These are phyloP conservation scores for Sechiopsis laciniata DNA, from an alignment of 306 rosid genomes.

Conservation along the genomic window DNA sequence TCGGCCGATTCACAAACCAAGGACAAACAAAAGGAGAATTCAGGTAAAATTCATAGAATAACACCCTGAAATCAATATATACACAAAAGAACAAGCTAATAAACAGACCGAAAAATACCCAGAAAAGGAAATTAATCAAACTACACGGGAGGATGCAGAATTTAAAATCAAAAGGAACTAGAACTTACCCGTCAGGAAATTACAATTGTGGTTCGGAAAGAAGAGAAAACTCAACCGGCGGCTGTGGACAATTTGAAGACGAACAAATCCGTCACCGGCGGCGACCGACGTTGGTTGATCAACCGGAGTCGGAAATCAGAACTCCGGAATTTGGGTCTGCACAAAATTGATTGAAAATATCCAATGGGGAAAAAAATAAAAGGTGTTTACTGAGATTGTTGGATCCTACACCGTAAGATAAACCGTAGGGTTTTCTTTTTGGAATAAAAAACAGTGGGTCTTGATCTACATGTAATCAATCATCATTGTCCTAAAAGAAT, in stretches of 20 bases:
- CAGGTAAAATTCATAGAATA: background rate
- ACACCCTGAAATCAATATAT: constrained; percentile 4
- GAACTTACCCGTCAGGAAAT: constrained; percentile 15
- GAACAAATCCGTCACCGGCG: background rate
- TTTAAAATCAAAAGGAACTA: background rate
- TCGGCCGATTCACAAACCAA: background rate
- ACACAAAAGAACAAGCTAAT: background rate
- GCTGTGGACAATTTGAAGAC: background rate
- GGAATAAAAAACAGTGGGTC: too few relatives aligned
- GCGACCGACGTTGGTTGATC: background rate
- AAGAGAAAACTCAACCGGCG: background rate
- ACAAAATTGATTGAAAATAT: background rate
- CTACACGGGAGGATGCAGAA: background rate
- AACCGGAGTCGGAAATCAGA: constrained; percentile 2
- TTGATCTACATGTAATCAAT: background rate
- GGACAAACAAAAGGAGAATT: background rate
- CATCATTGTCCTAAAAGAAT: background rate
- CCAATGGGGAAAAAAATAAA: too few relatives aligned
- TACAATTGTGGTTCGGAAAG: background rate
- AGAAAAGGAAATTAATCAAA: background rate
- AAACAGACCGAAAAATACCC: background rate
- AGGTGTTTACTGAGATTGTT: too few relatives aligned
- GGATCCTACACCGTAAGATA: background rate
- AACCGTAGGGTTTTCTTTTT: background rate
- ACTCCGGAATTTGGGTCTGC: background rate